Percentiles rank a stretch among this genome's conserved stretches.
Evolutionary conservation across 495 filamentous ascomycete species (phyloP).

Genomic region (Neurospora intermedia): DNA sequence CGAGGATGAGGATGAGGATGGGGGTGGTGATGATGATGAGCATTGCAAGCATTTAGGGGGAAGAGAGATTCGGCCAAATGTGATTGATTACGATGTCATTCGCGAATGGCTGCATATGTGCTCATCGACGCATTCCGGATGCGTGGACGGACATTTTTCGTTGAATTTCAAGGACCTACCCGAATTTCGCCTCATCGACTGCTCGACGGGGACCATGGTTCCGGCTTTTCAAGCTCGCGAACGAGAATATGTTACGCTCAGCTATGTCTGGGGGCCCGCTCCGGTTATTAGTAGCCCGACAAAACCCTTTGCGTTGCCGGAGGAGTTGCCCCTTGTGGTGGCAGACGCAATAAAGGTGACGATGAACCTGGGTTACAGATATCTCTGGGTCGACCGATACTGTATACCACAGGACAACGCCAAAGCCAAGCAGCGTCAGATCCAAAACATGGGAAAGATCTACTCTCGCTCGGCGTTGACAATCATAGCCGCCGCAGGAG

Average conservation of each 20-base stretch:
- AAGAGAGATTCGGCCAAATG: not conserved
- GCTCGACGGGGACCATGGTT: not conserved
- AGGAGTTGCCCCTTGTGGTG: not conserved
- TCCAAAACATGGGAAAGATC: not conserved
- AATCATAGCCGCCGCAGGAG: not conserved
- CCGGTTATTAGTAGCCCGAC: not conserved
- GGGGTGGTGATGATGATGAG: too few species aligned
- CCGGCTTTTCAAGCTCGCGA: not conserved
- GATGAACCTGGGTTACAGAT: not conserved
- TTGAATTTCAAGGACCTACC: not conserved
- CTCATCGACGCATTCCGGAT: not conserved
- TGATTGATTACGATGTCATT: not conserved
- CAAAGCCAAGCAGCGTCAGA: not conserved
- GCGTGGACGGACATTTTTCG: not conserved
- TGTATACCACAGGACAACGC: not conserved
- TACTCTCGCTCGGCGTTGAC: not conserved
- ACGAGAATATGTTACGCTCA: not conserved
- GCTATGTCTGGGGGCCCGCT: constrained; percentile 1
- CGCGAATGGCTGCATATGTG: not conserved
- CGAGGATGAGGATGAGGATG: too few species aligned
- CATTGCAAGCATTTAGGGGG: not conserved
- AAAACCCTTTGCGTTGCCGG: not conserved
- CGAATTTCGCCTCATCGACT: not conserved
- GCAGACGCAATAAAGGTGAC: not conserved
- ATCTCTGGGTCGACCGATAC: constrained; percentile 1